phyloP scores from a whole-genome alignment of 176 grass and related monocot species.

The Hsuehochloa calcarea region DNA sequence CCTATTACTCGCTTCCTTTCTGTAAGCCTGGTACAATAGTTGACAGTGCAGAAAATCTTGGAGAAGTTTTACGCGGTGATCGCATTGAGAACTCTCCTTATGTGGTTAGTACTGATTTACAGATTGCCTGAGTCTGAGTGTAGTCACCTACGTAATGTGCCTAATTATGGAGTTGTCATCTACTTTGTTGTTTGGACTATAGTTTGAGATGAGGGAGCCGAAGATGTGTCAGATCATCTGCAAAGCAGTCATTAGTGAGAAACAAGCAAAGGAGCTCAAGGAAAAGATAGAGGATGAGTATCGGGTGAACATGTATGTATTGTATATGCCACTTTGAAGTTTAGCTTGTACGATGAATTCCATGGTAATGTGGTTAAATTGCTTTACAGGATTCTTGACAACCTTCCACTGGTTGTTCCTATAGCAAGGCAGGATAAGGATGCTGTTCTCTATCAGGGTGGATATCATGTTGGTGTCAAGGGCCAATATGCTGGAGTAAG shows the following conservation, averaged over 20 bases:
- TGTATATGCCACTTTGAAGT: background rate
- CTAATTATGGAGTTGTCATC: background rate
- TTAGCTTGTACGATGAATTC: background rate
- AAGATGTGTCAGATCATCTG: background rate
- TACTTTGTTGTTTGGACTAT: background rate
- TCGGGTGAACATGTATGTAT: slow-evolving; percentile 56
- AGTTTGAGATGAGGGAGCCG: background rate
- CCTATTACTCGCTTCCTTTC: slow-evolving; percentile 45
- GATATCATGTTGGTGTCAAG: slow-evolving; percentile 45
- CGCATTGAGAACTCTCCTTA: slow-evolving; percentile 48
- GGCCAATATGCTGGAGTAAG: slow-evolving; percentile 45
- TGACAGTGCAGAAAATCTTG: slow-evolving; percentile 33
- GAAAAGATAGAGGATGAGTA: slow-evolving; percentile 76
- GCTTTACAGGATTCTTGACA: background rate
- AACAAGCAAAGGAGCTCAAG: slow-evolving; percentile 59
- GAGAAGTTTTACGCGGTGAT: slow-evolving; percentile 42
- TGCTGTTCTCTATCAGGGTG: slow-evolving; percentile 29
- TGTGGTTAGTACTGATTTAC: slow-evolving; percentile 29
- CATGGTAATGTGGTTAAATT: background rate
- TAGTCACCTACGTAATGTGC: background rate
- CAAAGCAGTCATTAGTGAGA: slow-evolving; percentile 17
- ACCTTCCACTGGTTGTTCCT: slow-evolving; percentile 29
- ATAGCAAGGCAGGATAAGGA: slow-evolving; percentile 21
- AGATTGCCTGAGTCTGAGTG: background rate
- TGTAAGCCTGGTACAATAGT: slow-evolving; percentile 28